These are phyloP conservation scores for Fusarium sp. DNA, from an alignment of 2,329 filamentous ascomycete species.

Conservation along the genomic window DNA sequence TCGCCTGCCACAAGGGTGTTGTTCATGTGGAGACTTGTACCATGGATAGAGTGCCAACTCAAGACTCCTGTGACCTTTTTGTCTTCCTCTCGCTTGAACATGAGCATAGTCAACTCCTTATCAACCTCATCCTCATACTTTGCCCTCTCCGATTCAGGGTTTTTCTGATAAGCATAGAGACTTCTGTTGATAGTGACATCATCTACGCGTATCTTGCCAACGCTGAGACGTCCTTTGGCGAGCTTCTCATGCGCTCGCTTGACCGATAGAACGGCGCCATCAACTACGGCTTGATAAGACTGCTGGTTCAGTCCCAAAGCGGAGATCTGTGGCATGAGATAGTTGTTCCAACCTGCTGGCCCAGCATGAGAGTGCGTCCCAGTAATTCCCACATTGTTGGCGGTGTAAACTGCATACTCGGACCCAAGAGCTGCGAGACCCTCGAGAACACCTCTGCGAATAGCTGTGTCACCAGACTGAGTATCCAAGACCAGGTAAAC, in stretches of 20 bases:
- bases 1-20: conserved; percentile 8
- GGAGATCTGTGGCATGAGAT: conserved; percentile 21
- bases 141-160: conserved; percentile 1
- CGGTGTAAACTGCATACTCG: background rate
- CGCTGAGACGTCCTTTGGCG: background rate
- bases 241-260: conserved; percentile 13
- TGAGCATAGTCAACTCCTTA: conserved; percentile 23
- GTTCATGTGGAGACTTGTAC: conserved; percentile 18
- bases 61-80: background rate
- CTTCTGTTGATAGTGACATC: conserved; percentile 21
- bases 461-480: conserved; percentile 2
- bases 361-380: conserved; percentile 12
- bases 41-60: conserved; percentile 8
- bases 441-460: conserved; percentile 4
- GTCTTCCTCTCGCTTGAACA: conserved; percentile 1
- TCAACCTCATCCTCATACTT: conserved; percentile 13
- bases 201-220: conserved; percentile 15
- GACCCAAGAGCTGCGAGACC: conserved; percentile 5
- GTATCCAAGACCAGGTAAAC: conserved; percentile 11
- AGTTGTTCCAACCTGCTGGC: conserved; percentile 14
- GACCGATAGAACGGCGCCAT: conserved; percentile 3
- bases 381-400: conserved; percentile 11
- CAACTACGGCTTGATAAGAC: conserved; percentile 10
- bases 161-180: background rate
- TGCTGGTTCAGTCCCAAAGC: conserved; percentile 11